Base-by-base conservation (phyloP, 73 alveolate genomes). In the Blepharisma japonicum region DNA sequence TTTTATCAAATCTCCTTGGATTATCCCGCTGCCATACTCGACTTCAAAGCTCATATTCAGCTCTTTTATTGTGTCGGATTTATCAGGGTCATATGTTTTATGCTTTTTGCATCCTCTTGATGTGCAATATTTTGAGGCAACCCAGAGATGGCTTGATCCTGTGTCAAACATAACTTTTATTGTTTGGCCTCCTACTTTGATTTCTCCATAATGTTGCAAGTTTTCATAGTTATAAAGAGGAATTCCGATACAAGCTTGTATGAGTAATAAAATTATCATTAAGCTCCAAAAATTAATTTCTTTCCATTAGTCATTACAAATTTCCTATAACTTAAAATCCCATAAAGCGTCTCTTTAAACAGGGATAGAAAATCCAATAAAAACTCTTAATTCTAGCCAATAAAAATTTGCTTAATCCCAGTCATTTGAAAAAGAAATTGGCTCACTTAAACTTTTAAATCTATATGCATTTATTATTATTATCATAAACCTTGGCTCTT, bases 181-280 rank as follows among this genome's bases (percentile, higher is more conserved):
- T 18, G 38, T 14, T 61, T 61, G 74, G 49, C 23, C 74, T 18
- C 47, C 39, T 0, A 61, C 14, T 61, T 14, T 8, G 5, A 61
- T 39, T 25, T 61, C 23, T n/a, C 74, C 74, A 61, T 61, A 61
- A 61, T 61, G 74, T 48, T 18, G 49, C 2, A 61, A 39, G 74
- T 61, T 61, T 61, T 61, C 74, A 61, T 14, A 61, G 72, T 56
- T 56, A 20, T 56, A 32, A 32, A 1, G 42, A 3, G 3, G 3
- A 32, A 32, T 32, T 32, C 42, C 42, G 3, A 32, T 32, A 32
- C 3, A 32, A 32, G 3, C 0, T 32, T 32, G 42, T 32, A 3
- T 32, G 42, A 1, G 3, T 32, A 32, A 32, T 32, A 32, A 32
- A 32, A 32, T 32, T 32, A 32, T 32, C 42, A 32, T 32, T 32